phyloP scores from a whole-genome alignment of 306 rosid genomes.

The Trifolium repens region DNA sequence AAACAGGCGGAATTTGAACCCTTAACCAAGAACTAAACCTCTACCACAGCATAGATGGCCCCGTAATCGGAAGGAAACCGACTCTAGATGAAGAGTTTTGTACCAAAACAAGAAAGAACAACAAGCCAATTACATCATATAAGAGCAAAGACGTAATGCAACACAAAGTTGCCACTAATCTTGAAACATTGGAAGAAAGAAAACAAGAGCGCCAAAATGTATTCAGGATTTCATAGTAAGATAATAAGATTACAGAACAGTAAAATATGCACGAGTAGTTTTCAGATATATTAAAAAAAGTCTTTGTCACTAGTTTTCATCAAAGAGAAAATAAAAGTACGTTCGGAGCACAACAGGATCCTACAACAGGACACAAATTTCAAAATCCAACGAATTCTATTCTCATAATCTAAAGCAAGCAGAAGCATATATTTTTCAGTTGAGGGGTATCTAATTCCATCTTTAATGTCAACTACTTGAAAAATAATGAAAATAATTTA shows the following conservation, averaged over 20 bases:
- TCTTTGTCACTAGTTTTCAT: conserved; percentile 13
- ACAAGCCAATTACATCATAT: conserved; percentile 20
- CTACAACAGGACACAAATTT: background rate
- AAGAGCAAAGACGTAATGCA: conserved; percentile 23
- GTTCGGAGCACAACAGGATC: conserved; percentile 9
- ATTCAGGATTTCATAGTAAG: conserved; percentile 4
- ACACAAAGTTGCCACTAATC: background rate
- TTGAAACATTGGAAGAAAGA: background rate
- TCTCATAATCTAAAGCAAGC: conserved; percentile 28
- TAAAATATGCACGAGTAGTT: background rate
- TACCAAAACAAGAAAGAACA: conserved; percentile 2
- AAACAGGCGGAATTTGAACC: background rate
- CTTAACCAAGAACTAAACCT: background rate
- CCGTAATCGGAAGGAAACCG: background rate
- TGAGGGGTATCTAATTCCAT: conserved; percentile 26
- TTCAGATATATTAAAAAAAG: background rate
- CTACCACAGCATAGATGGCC: background rate
- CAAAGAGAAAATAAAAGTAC: background rate
- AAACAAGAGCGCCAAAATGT: background rate
- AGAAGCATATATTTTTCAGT: conserved; percentile 25
- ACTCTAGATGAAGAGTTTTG: background rate
- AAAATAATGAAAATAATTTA: conserved; percentile 15
- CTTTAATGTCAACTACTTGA: background rate
- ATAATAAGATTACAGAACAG: background rate
- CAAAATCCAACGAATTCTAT: conserved; percentile 29